Evolutionary conservation across 305 asterid species (phyloP).

Genomic region (Fraxinus platypoda): DNA sequence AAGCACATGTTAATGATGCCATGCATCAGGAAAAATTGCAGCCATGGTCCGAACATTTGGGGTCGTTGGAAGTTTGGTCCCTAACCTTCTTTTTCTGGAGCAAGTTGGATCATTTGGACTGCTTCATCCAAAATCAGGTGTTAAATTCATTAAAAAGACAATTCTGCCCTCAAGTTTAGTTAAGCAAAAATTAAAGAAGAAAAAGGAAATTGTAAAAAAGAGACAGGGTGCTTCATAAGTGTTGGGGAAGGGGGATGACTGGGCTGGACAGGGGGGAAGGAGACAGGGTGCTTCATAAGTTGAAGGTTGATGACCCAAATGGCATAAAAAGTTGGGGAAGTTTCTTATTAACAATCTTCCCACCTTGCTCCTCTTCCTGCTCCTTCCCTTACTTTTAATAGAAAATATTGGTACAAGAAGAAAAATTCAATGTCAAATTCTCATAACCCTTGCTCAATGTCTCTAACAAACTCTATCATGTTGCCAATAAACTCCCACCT

Average conservation of each 20-base stretch:
- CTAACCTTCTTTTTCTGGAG: background rate
- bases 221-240: background rate
- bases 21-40: background rate
- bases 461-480: background rate
- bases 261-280: background rate
- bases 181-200: background rate
- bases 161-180: background rate
- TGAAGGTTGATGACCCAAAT: background rate
- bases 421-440: background rate
- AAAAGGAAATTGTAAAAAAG: background rate
- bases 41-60: background rate
- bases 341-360: background rate
- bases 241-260: background rate
- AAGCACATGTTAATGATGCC: background rate
- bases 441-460: background rate
- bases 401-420: background rate
- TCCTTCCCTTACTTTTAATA: background rate
- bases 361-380: background rate
- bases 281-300: background rate
- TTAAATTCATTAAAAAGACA: background rate
- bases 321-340: background rate
- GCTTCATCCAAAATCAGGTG: background rate
- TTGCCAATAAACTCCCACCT: background rate
- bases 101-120: background rate
- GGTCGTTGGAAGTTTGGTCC: background rate